Conservation (phyloP, 345 rosid species). For the Citrus medica region DNA sequence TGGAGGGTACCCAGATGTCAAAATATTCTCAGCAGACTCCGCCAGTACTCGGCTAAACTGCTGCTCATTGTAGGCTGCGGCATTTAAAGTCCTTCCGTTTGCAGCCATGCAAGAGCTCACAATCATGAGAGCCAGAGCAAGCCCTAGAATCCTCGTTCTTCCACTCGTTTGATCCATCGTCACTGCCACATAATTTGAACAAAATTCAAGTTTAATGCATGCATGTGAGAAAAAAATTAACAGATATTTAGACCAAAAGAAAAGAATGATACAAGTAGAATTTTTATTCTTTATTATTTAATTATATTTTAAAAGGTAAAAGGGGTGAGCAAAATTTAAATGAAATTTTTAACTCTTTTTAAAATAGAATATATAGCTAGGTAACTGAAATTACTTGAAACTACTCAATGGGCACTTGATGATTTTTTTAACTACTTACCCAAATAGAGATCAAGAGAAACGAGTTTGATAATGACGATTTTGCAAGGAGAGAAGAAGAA, state of each 20-base stretch:
- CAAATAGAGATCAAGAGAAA: neutral
- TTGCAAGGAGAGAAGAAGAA: neutral
- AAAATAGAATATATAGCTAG: no score
- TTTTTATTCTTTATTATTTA: neutral
- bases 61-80: neutral
- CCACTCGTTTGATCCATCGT: neutral
- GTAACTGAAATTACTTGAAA: no score
- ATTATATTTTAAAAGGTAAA: no score
- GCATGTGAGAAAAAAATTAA: no score
- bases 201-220: no score
- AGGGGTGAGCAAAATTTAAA: no score
- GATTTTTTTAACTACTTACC: neutral
- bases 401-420: accelerated
- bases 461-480: neutral
- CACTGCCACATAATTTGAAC: neutral
- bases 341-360: no score
- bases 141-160: constrained; percentile 20
- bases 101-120: constrained; percentile 22
- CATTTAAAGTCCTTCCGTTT: constrained; percentile 1
- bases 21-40: neutral
- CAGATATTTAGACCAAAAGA: no score
- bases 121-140: constrained; percentile 20
- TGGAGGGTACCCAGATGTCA: neutral
- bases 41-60: neutral
- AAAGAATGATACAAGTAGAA: neutral